Base-by-base conservation (phyloP, 345 rosid species). In the Raphanus sativus region DNA sequence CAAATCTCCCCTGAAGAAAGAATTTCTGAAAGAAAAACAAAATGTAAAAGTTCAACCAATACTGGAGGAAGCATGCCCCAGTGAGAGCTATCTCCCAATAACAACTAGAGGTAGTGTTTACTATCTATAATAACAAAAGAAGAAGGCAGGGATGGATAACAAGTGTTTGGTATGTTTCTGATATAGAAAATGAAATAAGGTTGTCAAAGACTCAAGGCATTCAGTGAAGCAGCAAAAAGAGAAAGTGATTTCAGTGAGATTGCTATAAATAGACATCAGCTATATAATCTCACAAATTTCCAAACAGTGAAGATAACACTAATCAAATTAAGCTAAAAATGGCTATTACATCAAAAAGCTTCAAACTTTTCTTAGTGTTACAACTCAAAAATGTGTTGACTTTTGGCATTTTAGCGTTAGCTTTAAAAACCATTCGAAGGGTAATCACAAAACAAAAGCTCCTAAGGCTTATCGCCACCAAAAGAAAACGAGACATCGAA, bases 1-100 rank as follows among this genome's bases (percentile, higher is more conserved):
- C 85, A 86, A 92, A 89, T 77, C 99, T 89, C 70, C 99, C 99
- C 5, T 80, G 83, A 80, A 89, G 91, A 73, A 91, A 87, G 86
- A 95, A 95, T 86, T 87, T 85, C 99, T 95, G 96, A 83, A 87
- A 77, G 50, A 3, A 65, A 61, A 61, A 21, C 65, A 65, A 56
- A 1, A 61, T 8, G 54, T 4, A 12, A 2, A 16, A 26, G 60
- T 25, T n/a, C 48, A 29, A 62, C 8, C 65, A 62, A 32, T 32
- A 32, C 10, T 30, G 66, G 66, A 62, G 40, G 55, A 48, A 15
- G 13, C 42, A 62, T 10, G 3, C 26, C 16, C 7, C 5, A 50
- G 8, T 50, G 55, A 45, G 21, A 45, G 16, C 21, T 5, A 11
- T 3, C 3, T 52, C 12, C 13, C 12, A 60, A 1, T 9, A 63